Evolutionary conservation across 2,329 filamentous ascomycete genomes (phyloP).

Genomic region (Cercospora brassicicola): DNA sequence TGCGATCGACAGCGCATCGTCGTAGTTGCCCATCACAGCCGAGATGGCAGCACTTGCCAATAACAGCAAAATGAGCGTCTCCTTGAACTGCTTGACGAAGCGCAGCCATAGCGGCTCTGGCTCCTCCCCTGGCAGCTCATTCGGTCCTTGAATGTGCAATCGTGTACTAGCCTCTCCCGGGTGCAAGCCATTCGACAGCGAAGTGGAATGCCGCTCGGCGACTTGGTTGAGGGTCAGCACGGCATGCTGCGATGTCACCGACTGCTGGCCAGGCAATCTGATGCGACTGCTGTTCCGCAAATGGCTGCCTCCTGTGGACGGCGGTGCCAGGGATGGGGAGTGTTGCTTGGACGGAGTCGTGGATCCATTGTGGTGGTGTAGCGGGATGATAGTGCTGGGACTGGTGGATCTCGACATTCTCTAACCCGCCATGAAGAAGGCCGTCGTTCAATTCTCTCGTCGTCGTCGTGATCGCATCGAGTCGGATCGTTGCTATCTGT

Average conservation of each 20-base stretch:
- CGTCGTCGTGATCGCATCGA: slow-evolving; percentile 8
- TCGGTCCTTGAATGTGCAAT: slow-evolving; percentile 78
- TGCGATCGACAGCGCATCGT: slow-evolving; percentile 93
- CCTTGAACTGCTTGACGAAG: slow-evolving; percentile 94
- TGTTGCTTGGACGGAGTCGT: slow-evolving; percentile 17
- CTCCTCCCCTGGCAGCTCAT: slow-evolving; percentile 91
- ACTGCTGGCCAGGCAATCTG: slow-evolving; percentile 40
- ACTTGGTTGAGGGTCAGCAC: slow-evolving; percentile 75
- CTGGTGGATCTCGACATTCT: slow-evolving; percentile 62
- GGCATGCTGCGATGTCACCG: slow-evolving; percentile 55
- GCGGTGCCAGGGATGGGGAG: slow-evolving; percentile 10
- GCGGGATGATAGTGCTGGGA: slow-evolving; percentile 53
- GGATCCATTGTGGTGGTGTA: slow-evolving; percentile 54
- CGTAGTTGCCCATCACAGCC: slow-evolving; percentile 85
- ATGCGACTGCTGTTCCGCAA: slow-evolving; percentile 36
- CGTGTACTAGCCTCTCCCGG: slow-evolving; percentile 78
- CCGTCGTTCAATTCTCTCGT: slow-evolving; percentile 8
- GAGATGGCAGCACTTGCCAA: slow-evolving; percentile 86
- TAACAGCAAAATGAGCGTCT: slow-evolving; percentile 89
- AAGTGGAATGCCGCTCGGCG: slow-evolving; percentile 75
- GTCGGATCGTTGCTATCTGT: neutral
- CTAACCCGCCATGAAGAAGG: slow-evolving; percentile 45
- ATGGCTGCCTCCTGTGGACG: slow-evolving; percentile 17
- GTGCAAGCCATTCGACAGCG: slow-evolving; percentile 77
- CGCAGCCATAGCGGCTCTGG: slow-evolving; percentile 93